Evolutionary conservation across 768 basidiomycete genomes (phyloP), one percentile per base, ranked within the genome.

Genomic region (Pleurotus pulmonarius): DNA sequence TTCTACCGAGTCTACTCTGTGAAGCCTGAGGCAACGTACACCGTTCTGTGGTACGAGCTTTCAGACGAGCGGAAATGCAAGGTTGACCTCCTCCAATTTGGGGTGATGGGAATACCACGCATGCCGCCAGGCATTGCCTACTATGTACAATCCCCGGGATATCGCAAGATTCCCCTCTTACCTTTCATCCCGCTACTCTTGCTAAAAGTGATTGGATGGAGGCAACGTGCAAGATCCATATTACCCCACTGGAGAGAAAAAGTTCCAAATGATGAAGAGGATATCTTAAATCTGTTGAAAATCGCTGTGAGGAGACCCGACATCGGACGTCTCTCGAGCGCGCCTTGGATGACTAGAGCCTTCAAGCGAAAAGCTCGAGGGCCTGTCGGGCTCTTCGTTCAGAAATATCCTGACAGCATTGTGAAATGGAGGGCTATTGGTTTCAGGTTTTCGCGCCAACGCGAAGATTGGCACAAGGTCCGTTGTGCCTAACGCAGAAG

Each of bases 161-260:
- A 16, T 16, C 29, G 29, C 29, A 11, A 44, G 5, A n/a, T 67
- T 13, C 77, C 76, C 0, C 61, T 77, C 1, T 65, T 72, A 56
- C 77, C 76, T 0, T 68, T 77, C 47, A 59, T 75, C 2, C 63
- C 68, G 2, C 62, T 78, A 13, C 63, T 79, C 3, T 62, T 77
- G 12, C 58, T 78, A 41, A 80, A 79, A 57, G 58, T 80, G 7
- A 67, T 72, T 46, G 76, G 69, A 1, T 79, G 78, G 78, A 58
- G 62, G 37, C 73, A 78, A 59, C 76, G 78, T 58, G 61, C 69
- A 7, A 61, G 54, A 3, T 70, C 75, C 24, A 9, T 22, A 2
- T 66, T 72, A 40, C 7, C 24, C 8, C 64, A 75, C 51, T 68
- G 76, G 60, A 66, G 60, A 40, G 58, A 52, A 7, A 82, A 81